Evolutionary conservation across 495 filamentous ascomycete species (phyloP), one percentile per base, ranked within the genome.

Genomic region (Lasiosphaeria hispida): DNA sequence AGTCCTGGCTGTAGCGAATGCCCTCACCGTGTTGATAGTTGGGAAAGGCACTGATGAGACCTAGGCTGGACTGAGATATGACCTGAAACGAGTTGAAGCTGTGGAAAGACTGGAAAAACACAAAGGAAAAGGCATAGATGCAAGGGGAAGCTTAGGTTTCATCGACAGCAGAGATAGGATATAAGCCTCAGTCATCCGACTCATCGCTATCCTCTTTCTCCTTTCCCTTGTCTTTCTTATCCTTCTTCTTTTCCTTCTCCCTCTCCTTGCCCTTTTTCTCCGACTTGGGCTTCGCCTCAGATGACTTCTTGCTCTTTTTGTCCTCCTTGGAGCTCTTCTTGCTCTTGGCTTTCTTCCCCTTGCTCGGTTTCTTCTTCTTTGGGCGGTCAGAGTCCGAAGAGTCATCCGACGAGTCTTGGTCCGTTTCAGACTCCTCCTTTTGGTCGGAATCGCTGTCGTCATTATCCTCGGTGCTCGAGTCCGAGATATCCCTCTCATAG

Each of bases 191-290:
- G 5, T 37, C 34, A 38, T 18, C 14, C 9, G 15, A 40, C 36
- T 10, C 38, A 14, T 52, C 49, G 2, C 13, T 39, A 3, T 52
- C 49, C 35, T 52, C 49, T 4, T 36, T 52, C 13, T 52, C 36
- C 34, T 38, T 23, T 15, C 7, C 23, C 10, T 49, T 15, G 11
- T 30, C 23, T 30, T 30, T 30, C 23, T 30, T 30, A 33, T 45
- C 38, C 18, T 36, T 39, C 33, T 47, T 42, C 53, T 55, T 55
- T 5, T 33, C 42, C 53, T 45, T 55, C 23, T 30, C 23, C 53
- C 47, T 48, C 34, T 55, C 53, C 10, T 14, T 10, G 4, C 15
- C 17, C 33, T 37, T 30, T 30, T 30, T 30, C 23, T 30, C 23
- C 2, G 23, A 30, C 23, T 30, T 30, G 23, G 23, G 5, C 23